Evolutionary conservation across 2,329 filamentous ascomycete genomes (phyloP), one percentile per base, ranked within the genome.

Genomic region (Thelonectria discophora): DNA sequence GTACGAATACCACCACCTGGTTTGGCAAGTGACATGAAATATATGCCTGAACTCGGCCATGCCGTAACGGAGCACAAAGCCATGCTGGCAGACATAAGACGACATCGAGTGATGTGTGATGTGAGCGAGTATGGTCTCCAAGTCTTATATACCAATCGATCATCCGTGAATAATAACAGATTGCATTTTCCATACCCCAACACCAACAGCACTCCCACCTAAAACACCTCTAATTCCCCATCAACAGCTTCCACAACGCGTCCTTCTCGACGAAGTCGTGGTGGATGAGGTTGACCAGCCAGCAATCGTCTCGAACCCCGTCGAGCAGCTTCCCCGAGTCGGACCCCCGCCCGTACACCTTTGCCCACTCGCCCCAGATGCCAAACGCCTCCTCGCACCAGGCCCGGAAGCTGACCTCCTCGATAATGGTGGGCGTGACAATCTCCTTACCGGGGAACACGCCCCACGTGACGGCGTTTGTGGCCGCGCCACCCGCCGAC

Each of bases 391-490:
- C 95, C 74, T 98, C 95, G 59, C 88, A 86, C 95, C 95, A 99
- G 8, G 94, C 93, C 64, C 88, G 85, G 83, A 98, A 98, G 75
- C 91, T 95, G 53, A 97, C 92, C 69, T 94, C 92, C 76, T 98
- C 94, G 72, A 98, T 97, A 73, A 98, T 98, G 2, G 94, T 98
- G 3, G 94, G 94, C 20, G 94, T 97, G 60, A 97, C 87, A 73
- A 98, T 98, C 77, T 98, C 94, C 79, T 97, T 97, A 43, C 93
- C 93, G 0, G 92, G 90, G 78, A 98, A 98, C 1, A 93, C 92
- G 53, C 94, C 94, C 94, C 94, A 98, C 0, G 95, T 99, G 2
- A 99, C 95, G 0, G 94, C 93, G 73, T 98, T 97, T 30, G 96
- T 94, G 70, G 86, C 88, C 27, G 78, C 77, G 70, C 76, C 77